These are phyloP conservation scores for Nakataea oryzae DNA, from an alignment of 2,329 filamentous ascomycete species.

Conservation along the genomic window DNA sequence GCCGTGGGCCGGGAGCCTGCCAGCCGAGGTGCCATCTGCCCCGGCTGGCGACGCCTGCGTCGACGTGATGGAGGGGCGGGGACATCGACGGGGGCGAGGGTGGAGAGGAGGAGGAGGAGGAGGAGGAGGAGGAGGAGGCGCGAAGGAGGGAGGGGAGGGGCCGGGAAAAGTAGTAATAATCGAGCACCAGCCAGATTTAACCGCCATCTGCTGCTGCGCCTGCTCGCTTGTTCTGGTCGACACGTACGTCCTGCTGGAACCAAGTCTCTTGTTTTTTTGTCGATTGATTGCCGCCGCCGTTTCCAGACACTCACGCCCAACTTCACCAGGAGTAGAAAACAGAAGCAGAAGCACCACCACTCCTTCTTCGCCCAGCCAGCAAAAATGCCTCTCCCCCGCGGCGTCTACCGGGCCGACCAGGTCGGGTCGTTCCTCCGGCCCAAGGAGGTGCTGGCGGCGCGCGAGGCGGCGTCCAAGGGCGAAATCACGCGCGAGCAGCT, in stretches of 20 bases:
- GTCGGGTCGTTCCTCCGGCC: constrained; percentile 66
- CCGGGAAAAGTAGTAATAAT: too few species aligned
- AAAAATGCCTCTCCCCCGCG: constrained; percentile 5
- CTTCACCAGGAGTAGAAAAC: background rate
- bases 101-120: background rate
- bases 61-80: background rate
- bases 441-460: constrained; percentile 43
- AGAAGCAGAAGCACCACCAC: background rate
- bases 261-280: background rate
- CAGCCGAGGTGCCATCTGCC: too few species aligned
- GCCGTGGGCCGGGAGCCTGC: background rate
- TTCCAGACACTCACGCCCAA: background rate
- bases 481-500: constrained; percentile 30
- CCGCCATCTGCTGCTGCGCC: background rate
- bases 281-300: too few species aligned
- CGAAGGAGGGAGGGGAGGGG: background rate
- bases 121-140: background rate
- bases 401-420: constrained; percentile 53
- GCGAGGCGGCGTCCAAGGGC: constrained; percentile 26
- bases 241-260: background rate
- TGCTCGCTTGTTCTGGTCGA: background rate
- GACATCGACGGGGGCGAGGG: too few species aligned
- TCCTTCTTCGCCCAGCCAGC: background rate
- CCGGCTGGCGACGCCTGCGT: background rate
- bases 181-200: background rate